Evolutionary conservation across 1,284 basidiomycete genomes (phyloP).

Genomic region (Pseudozyma pruni): DNA sequence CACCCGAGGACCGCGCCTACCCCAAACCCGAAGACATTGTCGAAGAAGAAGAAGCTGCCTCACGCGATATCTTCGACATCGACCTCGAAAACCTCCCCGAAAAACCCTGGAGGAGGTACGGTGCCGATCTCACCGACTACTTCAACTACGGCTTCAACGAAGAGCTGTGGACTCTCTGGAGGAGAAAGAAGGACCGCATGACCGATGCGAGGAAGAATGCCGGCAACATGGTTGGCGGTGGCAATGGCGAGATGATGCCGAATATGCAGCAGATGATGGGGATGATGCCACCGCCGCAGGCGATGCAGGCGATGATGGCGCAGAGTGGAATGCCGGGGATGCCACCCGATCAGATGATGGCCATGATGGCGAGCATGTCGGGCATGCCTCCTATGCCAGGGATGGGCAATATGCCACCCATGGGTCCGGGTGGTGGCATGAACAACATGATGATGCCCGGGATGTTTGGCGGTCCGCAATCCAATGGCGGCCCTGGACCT

Average conservation of each 20-base stretch:
- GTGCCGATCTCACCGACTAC: slow-evolving; percentile 94
- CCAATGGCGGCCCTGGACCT: slow-evolving; percentile 15
- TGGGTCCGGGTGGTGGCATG: slow-evolving; percentile 24
- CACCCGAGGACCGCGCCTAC: slow-evolving; percentile 53
- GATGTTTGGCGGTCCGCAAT: slow-evolving; percentile 37
- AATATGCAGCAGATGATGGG: slow-evolving; percentile 49
- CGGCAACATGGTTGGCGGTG: slow-evolving; percentile 32
- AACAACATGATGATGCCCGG: slow-evolving; percentile 39
- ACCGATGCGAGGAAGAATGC: slow-evolving; percentile 77
- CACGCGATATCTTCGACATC: slow-evolving; percentile 79
- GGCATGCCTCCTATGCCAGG: slow-evolving; percentile 43
- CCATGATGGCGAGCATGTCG: slow-evolving; percentile 57
- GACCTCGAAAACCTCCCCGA: slow-evolving; percentile 80
- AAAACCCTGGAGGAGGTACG: slow-evolving; percentile 91
- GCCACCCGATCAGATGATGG: slow-evolving; percentile 60
- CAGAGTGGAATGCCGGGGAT: slow-evolving; percentile 50
- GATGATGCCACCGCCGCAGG: slow-evolving; percentile 50
- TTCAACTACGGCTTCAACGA: slow-evolving; percentile 99
- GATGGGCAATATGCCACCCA: slow-evolving; percentile 25
- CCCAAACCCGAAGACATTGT: slow-evolving; percentile 62
- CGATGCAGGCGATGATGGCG: slow-evolving; percentile 60
- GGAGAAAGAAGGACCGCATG: slow-evolving; percentile 83
- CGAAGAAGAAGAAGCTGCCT: slow-evolving; percentile 65
- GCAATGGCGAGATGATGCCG: slow-evolving; percentile 25
- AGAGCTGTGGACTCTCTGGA: slow-evolving; percentile 90